Conservation (phyloP, 2,329 filamentous ascomycete species). For the Fusarium multiceps region DNA sequence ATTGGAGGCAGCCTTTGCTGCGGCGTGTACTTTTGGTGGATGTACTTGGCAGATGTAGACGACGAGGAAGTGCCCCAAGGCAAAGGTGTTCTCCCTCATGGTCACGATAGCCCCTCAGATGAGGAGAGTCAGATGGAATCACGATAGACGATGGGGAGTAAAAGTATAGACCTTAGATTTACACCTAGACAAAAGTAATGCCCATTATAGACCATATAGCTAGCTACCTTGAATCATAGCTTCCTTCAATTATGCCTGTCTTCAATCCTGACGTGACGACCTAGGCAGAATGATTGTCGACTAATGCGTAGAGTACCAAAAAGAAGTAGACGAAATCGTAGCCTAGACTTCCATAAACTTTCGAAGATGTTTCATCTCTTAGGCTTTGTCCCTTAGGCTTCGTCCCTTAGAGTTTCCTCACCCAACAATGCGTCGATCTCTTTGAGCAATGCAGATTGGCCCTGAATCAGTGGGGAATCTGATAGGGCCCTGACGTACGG, state of each 20-base stretch:
- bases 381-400: no score
- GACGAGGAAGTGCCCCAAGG: not conserved
- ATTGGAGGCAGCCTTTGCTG: conserved; percentile 64
- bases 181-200: not conserved
- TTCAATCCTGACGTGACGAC: not conserved
- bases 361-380: not conserved
- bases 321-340: not conserved
- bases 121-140: conserved; percentile 33
- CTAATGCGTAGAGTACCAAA: not conserved
- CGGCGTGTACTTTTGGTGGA: conserved; percentile 53
- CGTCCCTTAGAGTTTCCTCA: not conserved
- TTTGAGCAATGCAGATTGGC: not conserved
- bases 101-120: conserved; percentile 17
- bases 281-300: not conserved
- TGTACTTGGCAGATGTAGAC: conserved; percentile 28
- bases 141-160: rapidly evolving
- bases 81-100: conserved; percentile 12
- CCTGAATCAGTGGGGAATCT: not conserved
- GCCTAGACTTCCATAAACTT: rapidly evolving
- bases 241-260: not conserved
- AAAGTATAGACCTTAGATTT: not conserved
- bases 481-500: not conserved
- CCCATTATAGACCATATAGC: not conserved
- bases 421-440: not conserved
- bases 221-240: not conserved